Evolutionary conservation across 495 filamentous ascomycete species (phyloP), one percentile per base, ranked within the genome.

Genomic region (Penicillium manginii): DNA sequence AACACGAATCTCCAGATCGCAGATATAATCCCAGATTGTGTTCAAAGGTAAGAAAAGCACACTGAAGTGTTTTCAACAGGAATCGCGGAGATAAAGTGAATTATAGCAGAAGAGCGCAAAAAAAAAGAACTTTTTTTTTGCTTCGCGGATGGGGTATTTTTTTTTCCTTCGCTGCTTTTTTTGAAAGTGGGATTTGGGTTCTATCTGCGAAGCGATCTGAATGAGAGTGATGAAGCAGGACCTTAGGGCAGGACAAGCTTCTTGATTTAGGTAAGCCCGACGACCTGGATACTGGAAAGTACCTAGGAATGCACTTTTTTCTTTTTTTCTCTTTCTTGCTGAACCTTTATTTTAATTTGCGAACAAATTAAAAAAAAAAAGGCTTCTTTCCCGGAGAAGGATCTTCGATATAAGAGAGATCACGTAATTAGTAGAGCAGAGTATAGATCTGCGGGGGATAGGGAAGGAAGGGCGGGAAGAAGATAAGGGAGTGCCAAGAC

Each of bases 401-500:
- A 65, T 64, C 46, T 48, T 46, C 32, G 55, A 51, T 43, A 43
- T 51, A 56, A 48, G 40, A 59, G 48, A 52, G 59, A 61, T 57
- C 58, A 50, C 51, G 61, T 60, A 50, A 63, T 57, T 71, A 62
- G 54, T 58, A 50, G 56, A 60, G 60, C 54, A 61, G 58, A 65
- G 50, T 56, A 57, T 52, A 54, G 62, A 60, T 62, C 61, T 50
- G 54, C 50, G 53, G 61, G 52, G 57, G 58, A 46, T 59, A 53
- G 60, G 58, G 54, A 61, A 56, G 62, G 61, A 62, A 62, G 54
- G 61, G 45, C 45, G 62, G 63, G 57, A 64, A 63, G 66, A 60
- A 56, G 66, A 63, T 76, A 71, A 70, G 70, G 70, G 61, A 67
- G 68, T 79, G 77, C 77, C 77, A 80, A 80, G 77, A 80, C 74